Conservation (phyloP, 2,329 filamentous ascomycete species). For the Zymoseptoria passerinii region DNA sequence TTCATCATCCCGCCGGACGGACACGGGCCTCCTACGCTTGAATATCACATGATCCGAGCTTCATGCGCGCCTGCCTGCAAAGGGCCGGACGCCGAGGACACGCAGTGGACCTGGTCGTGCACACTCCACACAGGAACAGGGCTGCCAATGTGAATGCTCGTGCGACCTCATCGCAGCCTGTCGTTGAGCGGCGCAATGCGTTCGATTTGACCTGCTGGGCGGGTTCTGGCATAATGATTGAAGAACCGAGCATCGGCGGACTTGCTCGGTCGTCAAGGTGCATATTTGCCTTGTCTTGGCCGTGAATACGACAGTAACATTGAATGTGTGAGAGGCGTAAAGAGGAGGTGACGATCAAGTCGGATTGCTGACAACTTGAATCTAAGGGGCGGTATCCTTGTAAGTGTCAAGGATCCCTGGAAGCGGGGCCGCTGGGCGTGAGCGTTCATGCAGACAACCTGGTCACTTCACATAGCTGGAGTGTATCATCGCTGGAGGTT, state of each 20-base stretch:
- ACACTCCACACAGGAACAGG: neutral
- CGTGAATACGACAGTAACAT: neutral
- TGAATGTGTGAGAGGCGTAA: neutral
- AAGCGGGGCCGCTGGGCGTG: neutral
- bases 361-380: neutral
- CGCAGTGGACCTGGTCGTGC: neutral
- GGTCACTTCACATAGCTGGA: neutral
- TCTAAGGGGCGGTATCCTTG: neutral
- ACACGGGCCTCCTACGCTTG: neutral
- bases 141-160: neutral
- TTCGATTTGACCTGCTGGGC: too few relatives aligned
- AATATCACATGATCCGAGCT: neutral
- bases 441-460: neutral
- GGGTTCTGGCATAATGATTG: neutral
- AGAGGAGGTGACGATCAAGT: neutral
- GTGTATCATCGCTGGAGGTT: neutral
- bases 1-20: neutral
- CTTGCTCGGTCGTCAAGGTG: neutral
- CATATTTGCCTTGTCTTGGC: neutral
- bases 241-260: neutral
- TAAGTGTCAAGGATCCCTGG: neutral
- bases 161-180: neutral
- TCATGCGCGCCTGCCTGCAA: neutral
- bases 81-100: neutral
- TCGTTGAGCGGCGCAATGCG: neutral